These are phyloP conservation scores for Tulasnella sp. DNA, from an alignment of 768 basidiomycete genomes.

Conservation along the genomic window DNA sequence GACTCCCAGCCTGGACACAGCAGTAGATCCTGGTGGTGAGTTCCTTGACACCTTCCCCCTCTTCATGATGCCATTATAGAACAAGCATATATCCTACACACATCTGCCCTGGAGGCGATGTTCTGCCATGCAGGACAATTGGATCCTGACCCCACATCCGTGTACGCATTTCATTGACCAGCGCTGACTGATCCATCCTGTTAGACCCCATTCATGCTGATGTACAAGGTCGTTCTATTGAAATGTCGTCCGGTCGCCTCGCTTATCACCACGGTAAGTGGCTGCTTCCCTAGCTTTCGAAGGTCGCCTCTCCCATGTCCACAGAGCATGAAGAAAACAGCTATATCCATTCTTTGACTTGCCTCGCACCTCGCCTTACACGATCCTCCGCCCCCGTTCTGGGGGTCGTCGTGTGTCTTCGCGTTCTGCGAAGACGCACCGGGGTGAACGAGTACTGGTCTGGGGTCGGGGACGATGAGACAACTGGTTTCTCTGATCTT, in stretches of 20 bases:
- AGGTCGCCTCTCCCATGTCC: not conserved
- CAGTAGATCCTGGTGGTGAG: not conserved
- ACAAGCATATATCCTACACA: constrained; percentile 6
- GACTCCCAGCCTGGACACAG: not conserved
- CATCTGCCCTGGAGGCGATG: constrained; percentile 3
- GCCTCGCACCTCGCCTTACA: not conserved
- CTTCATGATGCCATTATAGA: not conserved
- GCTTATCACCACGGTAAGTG: not conserved
- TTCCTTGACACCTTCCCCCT: not conserved
- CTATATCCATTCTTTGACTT: constrained; percentile 10
- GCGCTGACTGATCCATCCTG: not conserved
- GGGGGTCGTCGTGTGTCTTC: not conserved
- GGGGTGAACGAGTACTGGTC: not conserved
- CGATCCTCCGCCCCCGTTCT: not conserved
- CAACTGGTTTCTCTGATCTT: constrained; percentile 7
- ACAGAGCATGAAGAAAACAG: not conserved
- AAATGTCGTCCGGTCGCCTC: not conserved
- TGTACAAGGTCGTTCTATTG: not conserved
- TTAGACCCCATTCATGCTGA: not conserved
- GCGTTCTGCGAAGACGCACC: not conserved
- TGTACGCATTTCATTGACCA: not conserved
- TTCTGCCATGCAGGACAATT: not conserved
- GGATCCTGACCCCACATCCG: not conserved
- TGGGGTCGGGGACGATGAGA: constrained; percentile 8
- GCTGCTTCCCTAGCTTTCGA: not conserved